Evolutionary conservation across 2,329 filamentous ascomycete species (phyloP).

Genomic region (Xylariaceae sp.): DNA sequence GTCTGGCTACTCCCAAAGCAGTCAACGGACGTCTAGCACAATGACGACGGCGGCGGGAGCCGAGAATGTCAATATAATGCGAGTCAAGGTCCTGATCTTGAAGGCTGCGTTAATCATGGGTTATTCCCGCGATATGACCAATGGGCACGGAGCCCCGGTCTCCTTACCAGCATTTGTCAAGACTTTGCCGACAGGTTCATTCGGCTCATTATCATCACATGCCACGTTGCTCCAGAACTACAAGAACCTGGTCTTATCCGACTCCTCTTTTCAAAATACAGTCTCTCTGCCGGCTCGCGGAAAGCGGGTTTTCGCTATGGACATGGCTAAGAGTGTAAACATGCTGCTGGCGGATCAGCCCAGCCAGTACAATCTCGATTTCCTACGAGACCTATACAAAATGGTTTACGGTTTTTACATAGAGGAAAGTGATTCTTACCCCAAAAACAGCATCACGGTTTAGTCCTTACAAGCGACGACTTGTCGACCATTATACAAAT

Average conservation of each 20-base stretch:
- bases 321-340: constrained; percentile 73
- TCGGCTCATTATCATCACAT: constrained; percentile 68
- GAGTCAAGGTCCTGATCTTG: constrained; percentile 72
- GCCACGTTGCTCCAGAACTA: constrained; percentile 69
- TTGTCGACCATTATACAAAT: background rate
- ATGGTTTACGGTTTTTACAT: constrained; percentile 79
- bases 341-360: constrained; percentile 67
- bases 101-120: constrained; percentile 83
- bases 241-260: constrained; percentile 70
- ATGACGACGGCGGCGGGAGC: constrained; percentile 62
- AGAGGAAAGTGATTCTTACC: constrained; percentile 68
- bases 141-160: constrained; percentile 41
- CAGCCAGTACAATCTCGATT: constrained; percentile 70
- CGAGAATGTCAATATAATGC: constrained; percentile 72
- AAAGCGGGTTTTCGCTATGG: constrained; percentile 60
- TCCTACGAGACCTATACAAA: constrained; percentile 75
- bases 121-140: constrained; percentile 55
- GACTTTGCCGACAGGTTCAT: constrained; percentile 67
- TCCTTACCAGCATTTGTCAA: constrained; percentile 72
- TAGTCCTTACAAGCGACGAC: constrained; percentile 26
- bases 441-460: constrained; percentile 57
- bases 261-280: constrained; percentile 58
- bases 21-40: constrained; percentile 61
- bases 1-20: constrained; percentile 72
- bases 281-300: constrained; percentile 51